A percentile compares a stretch with the other conserved stretches of the same genome.
phyloP scores from a whole-genome alignment of 768 basidiomycete genomes.

The Leccinum fibrillosum region DNA sequence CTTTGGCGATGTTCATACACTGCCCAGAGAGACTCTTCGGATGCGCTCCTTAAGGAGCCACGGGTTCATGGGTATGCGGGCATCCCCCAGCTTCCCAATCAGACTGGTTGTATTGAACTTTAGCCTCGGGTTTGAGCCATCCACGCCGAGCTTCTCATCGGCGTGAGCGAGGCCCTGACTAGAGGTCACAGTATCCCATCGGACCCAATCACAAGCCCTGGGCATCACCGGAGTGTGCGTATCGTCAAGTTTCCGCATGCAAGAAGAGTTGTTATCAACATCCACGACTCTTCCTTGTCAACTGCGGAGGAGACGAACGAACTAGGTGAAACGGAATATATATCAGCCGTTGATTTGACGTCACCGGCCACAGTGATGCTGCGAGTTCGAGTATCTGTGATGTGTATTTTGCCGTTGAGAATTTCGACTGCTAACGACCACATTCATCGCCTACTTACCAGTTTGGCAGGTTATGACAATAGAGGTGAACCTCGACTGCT shows the following conservation, averaged over 20 bases:
- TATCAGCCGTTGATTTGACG: background rate
- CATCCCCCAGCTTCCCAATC: slow-evolving; percentile 30
- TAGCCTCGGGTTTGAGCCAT: slow-evolving; percentile 22
- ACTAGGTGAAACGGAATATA: background rate
- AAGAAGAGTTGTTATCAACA: background rate
- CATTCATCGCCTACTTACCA: background rate
- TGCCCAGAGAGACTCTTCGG: background rate
- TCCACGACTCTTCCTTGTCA: too few relatives aligned
- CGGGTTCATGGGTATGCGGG: background rate
- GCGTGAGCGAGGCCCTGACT: background rate
- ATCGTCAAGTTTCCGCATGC: background rate
- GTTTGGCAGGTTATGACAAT: background rate
- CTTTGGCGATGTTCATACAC: background rate
- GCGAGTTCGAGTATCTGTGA: background rate
- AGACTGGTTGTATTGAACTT: slow-evolving; percentile 79
- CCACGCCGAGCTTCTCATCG: background rate
- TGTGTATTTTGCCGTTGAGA: background rate
- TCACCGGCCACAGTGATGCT: background rate
- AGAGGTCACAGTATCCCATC: background rate
- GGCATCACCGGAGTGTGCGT: too few relatives aligned
- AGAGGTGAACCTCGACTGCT: background rate
- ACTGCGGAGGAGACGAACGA: too few relatives aligned
- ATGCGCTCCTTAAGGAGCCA: background rate
- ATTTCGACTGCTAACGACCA: background rate
- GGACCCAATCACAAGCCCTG: background rate